Evolutionary conservation across 2,329 filamentous ascomycete genomes (phyloP).

Genomic region (Beauveria caledonica): DNA sequence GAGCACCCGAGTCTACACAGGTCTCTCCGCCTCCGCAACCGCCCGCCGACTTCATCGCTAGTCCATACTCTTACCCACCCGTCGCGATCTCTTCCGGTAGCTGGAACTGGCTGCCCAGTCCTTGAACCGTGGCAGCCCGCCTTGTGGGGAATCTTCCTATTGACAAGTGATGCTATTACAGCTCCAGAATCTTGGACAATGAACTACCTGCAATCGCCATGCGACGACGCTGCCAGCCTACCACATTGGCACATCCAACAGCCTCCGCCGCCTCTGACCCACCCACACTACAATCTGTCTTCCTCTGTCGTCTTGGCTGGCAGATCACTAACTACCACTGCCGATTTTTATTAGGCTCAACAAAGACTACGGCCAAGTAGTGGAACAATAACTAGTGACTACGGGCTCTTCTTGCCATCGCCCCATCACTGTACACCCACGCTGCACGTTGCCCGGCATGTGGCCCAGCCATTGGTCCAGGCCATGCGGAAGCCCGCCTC

Average conservation of each 20-base stretch:
- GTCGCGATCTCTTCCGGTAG: slow-evolving; percentile 8
- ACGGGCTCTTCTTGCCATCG: neutral
- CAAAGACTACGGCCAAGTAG: neutral
- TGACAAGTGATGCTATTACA: neutral
- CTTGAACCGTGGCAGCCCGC: slow-evolving; percentile 9
- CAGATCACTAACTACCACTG: neutral
- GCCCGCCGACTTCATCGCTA: neutral
- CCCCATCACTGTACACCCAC: slow-evolving; percentile 7
- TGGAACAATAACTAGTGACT: neutral
- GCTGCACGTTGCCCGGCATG: slow-evolving; percentile 26
- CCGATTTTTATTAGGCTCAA: slow-evolving; percentile 2
- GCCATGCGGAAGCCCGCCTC: slow-evolving; percentile 10
- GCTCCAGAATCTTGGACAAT: neutral
- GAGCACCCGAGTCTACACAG: neutral
- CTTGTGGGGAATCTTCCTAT: neutral
- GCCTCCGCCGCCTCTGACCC: slow-evolving; percentile 9
- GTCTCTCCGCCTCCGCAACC: slow-evolving; percentile 9
- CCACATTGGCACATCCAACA: neutral
- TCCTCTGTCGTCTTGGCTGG: neutral
- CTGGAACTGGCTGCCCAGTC: neutral
- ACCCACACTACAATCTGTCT: slow-evolving; percentile 10
- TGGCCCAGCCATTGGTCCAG: slow-evolving; percentile 36
- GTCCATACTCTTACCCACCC: neutral
- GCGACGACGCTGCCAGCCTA: neutral
- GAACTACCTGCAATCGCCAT: slow-evolving; percentile 1